phyloP scores from a whole-genome alignment of 371 early-diverging fungal genomes.

The Haplosporangium sp. region DNA sequence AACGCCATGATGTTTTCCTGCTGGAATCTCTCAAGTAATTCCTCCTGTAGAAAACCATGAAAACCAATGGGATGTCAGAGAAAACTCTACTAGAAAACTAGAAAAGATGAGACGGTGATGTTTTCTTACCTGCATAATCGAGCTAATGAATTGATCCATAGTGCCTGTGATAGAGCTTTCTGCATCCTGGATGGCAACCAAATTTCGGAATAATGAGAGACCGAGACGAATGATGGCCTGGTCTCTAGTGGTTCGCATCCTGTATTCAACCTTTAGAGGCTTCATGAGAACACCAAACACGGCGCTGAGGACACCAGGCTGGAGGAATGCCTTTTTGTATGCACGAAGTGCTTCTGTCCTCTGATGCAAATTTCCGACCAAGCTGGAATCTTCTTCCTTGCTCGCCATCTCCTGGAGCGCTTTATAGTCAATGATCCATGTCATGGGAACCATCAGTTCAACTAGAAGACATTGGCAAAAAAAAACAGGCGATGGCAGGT shows the following conservation, averaged over 20 bases:
- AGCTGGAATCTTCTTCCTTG: conserved; percentile 39
- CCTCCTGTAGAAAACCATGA: conserved; percentile 60
- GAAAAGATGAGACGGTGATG: not conserved
- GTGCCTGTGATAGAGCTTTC: conserved; percentile 63
- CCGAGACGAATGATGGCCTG: conserved; percentile 79
- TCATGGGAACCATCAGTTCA: conserved; percentile 81
- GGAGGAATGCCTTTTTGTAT: conserved; percentile 79
- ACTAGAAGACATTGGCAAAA: conserved; percentile 53
- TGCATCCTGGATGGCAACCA: conserved; percentile 83
- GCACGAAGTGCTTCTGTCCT: conserved; percentile 65
- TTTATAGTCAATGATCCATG: conserved; percentile 69
- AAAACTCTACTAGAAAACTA: not conserved
- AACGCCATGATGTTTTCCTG: conserved; percentile 68
- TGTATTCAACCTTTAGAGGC: conserved; percentile 63
- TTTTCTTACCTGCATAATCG: conserved; percentile 68
- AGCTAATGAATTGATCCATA: conserved; percentile 57
- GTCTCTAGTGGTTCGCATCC: conserved; percentile 74
- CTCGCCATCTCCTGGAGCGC: conserved; percentile 31
- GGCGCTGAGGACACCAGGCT: conserved; percentile 63
- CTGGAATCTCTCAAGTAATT: conserved; percentile 61
- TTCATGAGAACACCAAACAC: conserved; percentile 60
- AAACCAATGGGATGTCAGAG: not conserved
- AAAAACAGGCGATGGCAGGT: not conserved
- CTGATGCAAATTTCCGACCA: conserved; percentile 61
- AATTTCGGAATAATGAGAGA: conserved; percentile 81